Evolutionary conservation across 371 early-diverging fungal genomes (phyloP).

Genomic region (Lichtheimia ornata): DNA sequence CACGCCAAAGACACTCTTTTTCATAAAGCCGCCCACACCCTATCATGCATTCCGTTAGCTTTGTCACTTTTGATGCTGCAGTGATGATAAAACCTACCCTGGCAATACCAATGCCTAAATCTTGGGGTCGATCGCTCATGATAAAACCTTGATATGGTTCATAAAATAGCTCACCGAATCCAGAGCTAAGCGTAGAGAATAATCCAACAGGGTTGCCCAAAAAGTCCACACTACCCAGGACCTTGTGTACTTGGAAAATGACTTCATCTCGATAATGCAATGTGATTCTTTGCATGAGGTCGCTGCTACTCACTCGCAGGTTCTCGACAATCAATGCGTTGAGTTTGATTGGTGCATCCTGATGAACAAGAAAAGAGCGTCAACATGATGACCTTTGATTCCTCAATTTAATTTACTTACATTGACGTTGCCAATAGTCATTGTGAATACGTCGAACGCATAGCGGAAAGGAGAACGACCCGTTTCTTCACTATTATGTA

Average conservation of each 20-base stretch:
- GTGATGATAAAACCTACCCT: conserved; percentile 52
- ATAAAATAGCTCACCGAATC: conserved; percentile 88
- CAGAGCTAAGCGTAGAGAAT: conserved; percentile 82
- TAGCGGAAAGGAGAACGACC: conserved; percentile 43
- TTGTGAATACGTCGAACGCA: conserved; percentile 78
- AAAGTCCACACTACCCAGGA: conserved; percentile 88
- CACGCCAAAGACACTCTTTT: conserved; percentile 88
- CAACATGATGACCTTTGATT: background rate
- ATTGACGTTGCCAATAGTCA: conserved; percentile 89
- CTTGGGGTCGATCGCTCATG: conserved; percentile 85
- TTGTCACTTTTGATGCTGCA: background rate
- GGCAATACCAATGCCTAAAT: conserved; percentile 84
- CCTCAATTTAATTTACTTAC: conserved; percentile 27
- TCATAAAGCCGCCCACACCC: conserved; percentile 55
- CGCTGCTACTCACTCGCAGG: conserved; percentile 65
- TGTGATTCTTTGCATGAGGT: conserved; percentile 33
- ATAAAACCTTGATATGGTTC: conserved; percentile 91
- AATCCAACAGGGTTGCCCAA: conserved; percentile 92
- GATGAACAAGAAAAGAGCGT: background rate
- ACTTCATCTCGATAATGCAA: conserved; percentile 78
- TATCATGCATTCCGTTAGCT: conserved; percentile 10
- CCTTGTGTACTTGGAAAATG: conserved; percentile 80
- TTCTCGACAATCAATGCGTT: conserved; percentile 85
- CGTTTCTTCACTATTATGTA: conserved; percentile 21
- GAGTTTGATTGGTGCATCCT: conserved; percentile 81